Conservation (phyloP, 2,329 filamentous ascomycete species). For the Pseudopyricularia cyperi region DNA sequence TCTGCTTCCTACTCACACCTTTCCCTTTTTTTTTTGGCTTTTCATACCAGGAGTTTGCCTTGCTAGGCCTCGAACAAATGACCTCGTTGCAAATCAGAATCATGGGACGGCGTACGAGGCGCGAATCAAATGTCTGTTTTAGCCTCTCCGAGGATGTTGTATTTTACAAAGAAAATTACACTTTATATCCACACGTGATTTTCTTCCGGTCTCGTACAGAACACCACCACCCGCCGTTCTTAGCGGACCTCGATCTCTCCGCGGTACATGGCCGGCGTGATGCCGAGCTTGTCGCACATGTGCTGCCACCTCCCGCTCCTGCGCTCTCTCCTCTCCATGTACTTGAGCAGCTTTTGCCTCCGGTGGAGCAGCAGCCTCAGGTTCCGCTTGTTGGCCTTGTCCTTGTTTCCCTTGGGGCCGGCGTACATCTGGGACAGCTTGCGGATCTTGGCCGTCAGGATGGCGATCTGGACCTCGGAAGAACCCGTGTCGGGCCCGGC, state of each 20-base stretch:
- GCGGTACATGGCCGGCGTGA: constrained; percentile 83
- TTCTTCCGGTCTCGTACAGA: constrained; percentile 10
- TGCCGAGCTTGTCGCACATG: constrained; percentile 68
- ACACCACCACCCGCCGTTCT: constrained; percentile 7
- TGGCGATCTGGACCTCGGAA: constrained; percentile 94
- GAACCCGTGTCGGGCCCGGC: constrained; percentile 89
- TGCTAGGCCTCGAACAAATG: not conserved
- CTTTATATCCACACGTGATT: constrained; percentile 17
- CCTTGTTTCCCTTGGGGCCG: constrained; percentile 56
- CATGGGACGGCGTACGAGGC: not conserved
- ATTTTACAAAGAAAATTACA: constrained; percentile 4
- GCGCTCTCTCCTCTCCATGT: constrained; percentile 79
- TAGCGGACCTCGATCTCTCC: constrained; percentile 60
- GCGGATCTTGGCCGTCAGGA: constrained; percentile 87
- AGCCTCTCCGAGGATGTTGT: constrained; percentile 1
- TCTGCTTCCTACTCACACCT: not conserved
- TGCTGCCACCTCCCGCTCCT: constrained; percentile 85
- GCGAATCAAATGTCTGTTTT: not conserved
- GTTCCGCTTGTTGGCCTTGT: constrained; percentile 92
- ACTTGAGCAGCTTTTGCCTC: constrained; percentile 76
- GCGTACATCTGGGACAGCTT: constrained; percentile 62
- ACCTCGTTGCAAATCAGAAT: not conserved
- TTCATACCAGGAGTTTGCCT: not conserved
- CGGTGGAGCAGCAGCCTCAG: constrained; percentile 74
- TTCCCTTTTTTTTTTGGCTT: constrained; percentile 8